Conservation (phyloP, 176 grass and related monocot species). For the Oryza punctata region DNA sequence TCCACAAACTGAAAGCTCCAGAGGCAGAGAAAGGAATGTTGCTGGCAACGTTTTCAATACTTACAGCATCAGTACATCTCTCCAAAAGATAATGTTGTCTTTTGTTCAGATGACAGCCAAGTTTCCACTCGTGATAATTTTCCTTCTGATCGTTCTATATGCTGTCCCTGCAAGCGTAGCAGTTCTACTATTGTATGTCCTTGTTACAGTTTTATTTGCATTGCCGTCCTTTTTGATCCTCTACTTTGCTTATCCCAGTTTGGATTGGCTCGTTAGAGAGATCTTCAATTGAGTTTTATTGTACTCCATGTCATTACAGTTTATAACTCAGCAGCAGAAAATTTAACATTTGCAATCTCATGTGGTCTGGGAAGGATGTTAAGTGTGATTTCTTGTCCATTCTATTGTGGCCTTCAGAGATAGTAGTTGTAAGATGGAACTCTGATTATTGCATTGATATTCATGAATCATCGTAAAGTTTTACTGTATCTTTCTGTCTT, state of each 20-base stretch:
- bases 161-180: constrained; percentile 73
- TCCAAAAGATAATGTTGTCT: constrained; percentile 64
- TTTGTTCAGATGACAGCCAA: constrained; percentile 79
- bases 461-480: neutral
- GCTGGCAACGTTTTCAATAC: constrained; percentile 36
- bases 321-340: neutral
- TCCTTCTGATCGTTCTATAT: constrained; percentile 85
- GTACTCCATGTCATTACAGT: neutral
- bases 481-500: neutral
- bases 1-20: neutral
- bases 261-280: constrained; percentile 85
- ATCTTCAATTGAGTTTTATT: constrained; percentile 56
- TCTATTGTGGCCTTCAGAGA: neutral
- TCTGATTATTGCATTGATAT: constrained; percentile 17
- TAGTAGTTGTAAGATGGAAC: constrained; percentile 17
- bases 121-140: constrained; percentile 83
- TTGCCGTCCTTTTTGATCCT: constrained; percentile 84
- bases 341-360: neutral
- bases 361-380: neutral
- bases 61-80: constrained; percentile 53
- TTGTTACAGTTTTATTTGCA: constrained; percentile 80
- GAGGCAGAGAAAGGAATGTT: constrained; percentile 19
- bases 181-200: constrained; percentile 65
- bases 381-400: neutral
- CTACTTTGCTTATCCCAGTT: constrained; percentile 84